Base-by-base conservation (phyloP, 2,329 filamentous ascomycete genomes). In the Moelleriella libera region DNA sequence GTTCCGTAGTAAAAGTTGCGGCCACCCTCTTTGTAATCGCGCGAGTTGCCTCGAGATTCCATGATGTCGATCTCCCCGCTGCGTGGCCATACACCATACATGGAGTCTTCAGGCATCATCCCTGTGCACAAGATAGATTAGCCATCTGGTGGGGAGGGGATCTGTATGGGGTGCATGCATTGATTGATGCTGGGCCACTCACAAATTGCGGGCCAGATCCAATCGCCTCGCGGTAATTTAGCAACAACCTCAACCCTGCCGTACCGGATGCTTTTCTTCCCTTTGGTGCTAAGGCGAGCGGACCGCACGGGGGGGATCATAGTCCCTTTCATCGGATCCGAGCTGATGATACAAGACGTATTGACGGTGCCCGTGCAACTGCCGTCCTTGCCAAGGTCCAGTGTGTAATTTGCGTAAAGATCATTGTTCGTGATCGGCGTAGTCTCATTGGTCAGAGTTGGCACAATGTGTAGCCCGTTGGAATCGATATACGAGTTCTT, bases 41-140 rank as follows among this genome's bases (percentile, higher is more conserved):
- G 52, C 21, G 48, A 44, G 32, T 54, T 54, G 43, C 74, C 74
- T 31, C 71, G 62, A 32, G 63, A 60, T 57, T 75, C 71, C 51
- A 66, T 63, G 41, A 76, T 71, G 56, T 77, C 73, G 47, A 76
- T 76, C 54, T 76, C 73, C 29, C 73, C 73, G 49, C 66, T 69
- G 30, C 60, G 58, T 6, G 73, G 73, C 73, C 73, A 77, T 8
- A 54, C 52, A 31, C 73, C 73, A 52, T 76, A 76, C 4, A 60
- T 62, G 11, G 59, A 60, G 41, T 68, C 58, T 51, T 67, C 63
- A 5, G 72, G 72, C 67, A 74, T 69, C 69, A 76, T 72, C 69
- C 66, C 57, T 55, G 37, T 6, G 30, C 10, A 28, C 42, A 30
- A 43, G 21, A n/a, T 29, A 21, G 8, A 30, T 43, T 43, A 43